Conservation (phyloP, 768 basidiomycete species). For the Suillus sp. region DNA sequence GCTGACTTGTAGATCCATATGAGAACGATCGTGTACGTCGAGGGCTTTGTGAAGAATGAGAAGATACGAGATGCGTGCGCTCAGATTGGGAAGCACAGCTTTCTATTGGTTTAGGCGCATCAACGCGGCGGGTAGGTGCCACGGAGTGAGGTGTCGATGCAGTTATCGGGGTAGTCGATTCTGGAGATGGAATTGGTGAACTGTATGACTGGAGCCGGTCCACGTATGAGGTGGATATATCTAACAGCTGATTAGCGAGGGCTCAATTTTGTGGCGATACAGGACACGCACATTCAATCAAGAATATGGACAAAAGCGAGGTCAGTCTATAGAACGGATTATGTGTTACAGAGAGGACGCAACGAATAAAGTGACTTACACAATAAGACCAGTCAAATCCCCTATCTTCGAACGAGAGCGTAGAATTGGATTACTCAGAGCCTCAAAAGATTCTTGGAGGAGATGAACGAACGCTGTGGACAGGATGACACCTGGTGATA, state of each 20-base stretch:
- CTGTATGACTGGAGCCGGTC: conserved; percentile 66
- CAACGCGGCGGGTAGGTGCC: conserved; percentile 2
- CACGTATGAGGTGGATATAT: conserved; percentile 74
- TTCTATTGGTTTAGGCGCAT: conserved; percentile 6
- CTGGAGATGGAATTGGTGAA: conserved; percentile 49
- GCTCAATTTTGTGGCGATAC: background rate
- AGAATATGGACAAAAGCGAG: conserved; percentile 71
- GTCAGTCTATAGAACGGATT: conserved; percentile 44
- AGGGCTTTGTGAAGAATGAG: conserved; percentile 7
- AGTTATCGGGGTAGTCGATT: conserved; percentile 30
- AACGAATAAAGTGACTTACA: conserved; percentile 49
- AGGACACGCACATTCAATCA: conserved; percentile 70
- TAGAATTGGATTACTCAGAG: conserved; percentile 50
- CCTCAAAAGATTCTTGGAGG: conserved; percentile 73
- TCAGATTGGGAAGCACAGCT: conserved; percentile 15
- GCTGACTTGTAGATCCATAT: conserved; percentile 22
- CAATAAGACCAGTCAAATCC: conserved; percentile 67
- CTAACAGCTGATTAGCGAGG: conserved; percentile 36
- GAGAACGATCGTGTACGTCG: conserved; percentile 13
- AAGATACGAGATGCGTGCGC: conserved; percentile 21
- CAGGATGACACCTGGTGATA: conserved; percentile 66
- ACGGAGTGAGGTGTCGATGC: conserved; percentile 18
- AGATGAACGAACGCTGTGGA: conserved; percentile 85
- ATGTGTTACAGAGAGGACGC: conserved; percentile 10
- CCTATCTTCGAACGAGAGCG: conserved; percentile 51